A percentile compares a stretch with the other conserved stretches of the same genome.
These are phyloP conservation scores for Brassica hybrid DNA, from an alignment of 441 rosid species.

Conservation along the genomic window DNA sequence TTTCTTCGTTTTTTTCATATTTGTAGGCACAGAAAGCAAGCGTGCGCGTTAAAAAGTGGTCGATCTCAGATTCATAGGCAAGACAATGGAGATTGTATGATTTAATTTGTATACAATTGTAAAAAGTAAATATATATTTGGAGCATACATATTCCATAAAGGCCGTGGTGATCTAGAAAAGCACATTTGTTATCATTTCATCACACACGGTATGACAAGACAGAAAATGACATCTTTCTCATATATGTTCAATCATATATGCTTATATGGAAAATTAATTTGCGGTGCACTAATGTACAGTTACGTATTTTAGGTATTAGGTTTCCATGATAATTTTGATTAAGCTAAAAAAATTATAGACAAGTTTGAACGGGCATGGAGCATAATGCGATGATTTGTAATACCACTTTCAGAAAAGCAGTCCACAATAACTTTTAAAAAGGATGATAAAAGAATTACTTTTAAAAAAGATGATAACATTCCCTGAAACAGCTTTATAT, in stretches of 20 bases:
- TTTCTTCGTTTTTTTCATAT: not conserved
- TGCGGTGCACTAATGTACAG: no score
- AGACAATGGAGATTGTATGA: not conserved
- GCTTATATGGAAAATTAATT: not conserved
- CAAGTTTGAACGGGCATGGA: no score
- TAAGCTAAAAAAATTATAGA: no score
- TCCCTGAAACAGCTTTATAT: no score
- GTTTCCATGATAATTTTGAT: no score
- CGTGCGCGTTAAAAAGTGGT: constrained; percentile 16
- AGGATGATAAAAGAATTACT: no score
- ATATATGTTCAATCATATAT: not conserved
- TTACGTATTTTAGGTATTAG: no score
- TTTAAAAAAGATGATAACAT: no score
- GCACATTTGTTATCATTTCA: not conserved
- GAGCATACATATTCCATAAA: not conserved
- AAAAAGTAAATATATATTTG: not conserved
- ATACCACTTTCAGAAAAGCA: no score
- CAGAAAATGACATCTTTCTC: not conserved
- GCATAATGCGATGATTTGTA: no score
- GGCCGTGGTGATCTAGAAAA: not conserved
- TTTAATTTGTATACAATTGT: not conserved
- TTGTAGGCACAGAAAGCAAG: constrained; percentile 24
- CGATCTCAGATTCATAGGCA: not conserved
- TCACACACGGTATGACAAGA: not conserved
- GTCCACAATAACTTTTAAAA: no score